Conservation (phyloP, 2,329 filamentous ascomycete species). For the Sphaceloma murrayae region DNA sequence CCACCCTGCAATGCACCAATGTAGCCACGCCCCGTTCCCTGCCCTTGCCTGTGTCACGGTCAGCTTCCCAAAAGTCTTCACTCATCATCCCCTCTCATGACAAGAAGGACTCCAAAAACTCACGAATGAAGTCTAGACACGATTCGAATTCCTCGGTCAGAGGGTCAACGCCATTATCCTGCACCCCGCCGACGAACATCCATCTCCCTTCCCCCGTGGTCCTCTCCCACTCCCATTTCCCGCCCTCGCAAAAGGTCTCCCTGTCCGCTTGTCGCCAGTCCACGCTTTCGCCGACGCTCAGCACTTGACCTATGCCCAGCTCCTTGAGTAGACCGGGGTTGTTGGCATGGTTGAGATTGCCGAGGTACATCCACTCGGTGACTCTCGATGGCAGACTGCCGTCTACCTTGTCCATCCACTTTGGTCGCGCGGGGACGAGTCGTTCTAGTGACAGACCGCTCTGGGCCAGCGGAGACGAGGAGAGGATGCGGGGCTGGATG, state of each 20-base stretch:
- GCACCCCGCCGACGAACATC: slow-evolving; percentile 72
- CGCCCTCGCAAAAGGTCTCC: slow-evolving; percentile 17
- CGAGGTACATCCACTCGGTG: slow-evolving; percentile 89
- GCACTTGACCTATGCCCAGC: slow-evolving; percentile 74
- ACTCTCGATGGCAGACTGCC: slow-evolving; percentile 85
- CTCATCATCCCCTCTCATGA: slow-evolving; percentile 1
- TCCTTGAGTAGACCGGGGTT: slow-evolving; percentile 73
- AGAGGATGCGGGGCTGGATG: slow-evolving; percentile 65
- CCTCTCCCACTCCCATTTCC: slow-evolving; percentile 15
- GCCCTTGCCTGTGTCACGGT: slow-evolving; percentile 56
- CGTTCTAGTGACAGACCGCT: slow-evolving; percentile 21
- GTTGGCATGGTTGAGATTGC: slow-evolving; percentile 87
- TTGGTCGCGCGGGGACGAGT: slow-evolving; percentile 52
- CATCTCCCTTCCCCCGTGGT: slow-evolving; percentile 10
- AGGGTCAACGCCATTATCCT: slow-evolving; percentile 94
- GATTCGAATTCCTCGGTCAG: slow-evolving; percentile 75
- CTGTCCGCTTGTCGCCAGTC: slow-evolving; percentile 64
- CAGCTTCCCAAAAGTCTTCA: too few relatives aligned
- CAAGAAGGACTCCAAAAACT: slow-evolving; percentile 30
- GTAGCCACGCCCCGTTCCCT: slow-evolving; percentile 70
- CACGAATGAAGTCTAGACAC: slow-evolving; percentile 88
- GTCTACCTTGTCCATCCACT: slow-evolving; percentile 75
- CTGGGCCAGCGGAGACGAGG: slow-evolving; percentile 54
- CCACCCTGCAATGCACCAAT: slow-evolving; percentile 90
- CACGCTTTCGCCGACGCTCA: slow-evolving; percentile 85